Conservation (phyloP, 2,329 filamentous ascomycete genomes). For the Xylaria sp. region DNA sequence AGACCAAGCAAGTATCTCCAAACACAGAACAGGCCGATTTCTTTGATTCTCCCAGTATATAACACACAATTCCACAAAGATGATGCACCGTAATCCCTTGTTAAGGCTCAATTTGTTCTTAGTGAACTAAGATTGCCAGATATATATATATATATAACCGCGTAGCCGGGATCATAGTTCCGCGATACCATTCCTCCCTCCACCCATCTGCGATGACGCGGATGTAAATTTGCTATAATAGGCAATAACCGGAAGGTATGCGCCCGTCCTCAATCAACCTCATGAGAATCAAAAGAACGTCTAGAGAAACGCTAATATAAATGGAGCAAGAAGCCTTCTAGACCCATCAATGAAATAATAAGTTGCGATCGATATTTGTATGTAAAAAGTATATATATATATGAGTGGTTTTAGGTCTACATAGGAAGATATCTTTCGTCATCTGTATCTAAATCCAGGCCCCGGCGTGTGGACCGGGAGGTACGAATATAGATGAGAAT, state of each 20-base stretch:
- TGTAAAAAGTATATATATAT: not conserved
- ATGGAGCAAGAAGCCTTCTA: not conserved
- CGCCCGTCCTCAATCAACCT: constrained; percentile 37
- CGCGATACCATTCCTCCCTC: constrained; percentile 1
- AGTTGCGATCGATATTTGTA: not conserved
- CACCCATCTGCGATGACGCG: not conserved
- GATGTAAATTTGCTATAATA: constrained; percentile 30
- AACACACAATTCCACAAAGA: too few relatives aligned
- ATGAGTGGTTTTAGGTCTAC: not conserved
- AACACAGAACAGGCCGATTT: too few relatives aligned
- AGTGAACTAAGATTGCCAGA: not conserved
- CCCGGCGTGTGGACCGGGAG: not conserved
- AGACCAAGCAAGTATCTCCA: too few relatives aligned
- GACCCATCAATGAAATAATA: not conserved
- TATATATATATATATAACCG: not conserved
- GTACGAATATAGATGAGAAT: constrained; percentile 11
- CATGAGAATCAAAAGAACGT: not conserved
- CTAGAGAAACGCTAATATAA: not conserved
- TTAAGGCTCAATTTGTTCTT: too few relatives aligned
- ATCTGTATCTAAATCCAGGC: not conserved
- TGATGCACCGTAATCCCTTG: too few relatives aligned
- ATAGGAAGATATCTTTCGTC: not conserved
- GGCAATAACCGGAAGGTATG: constrained; percentile 44
- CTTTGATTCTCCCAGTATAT: too few relatives aligned
- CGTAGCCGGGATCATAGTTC: not conserved